Percentiles rank a stretch among this genome's conserved stretches.
These are phyloP conservation scores for Backusella psychrophila DNA, from an alignment of 192 early-diverging fungal genomes.

Conservation along the genomic window DNA sequence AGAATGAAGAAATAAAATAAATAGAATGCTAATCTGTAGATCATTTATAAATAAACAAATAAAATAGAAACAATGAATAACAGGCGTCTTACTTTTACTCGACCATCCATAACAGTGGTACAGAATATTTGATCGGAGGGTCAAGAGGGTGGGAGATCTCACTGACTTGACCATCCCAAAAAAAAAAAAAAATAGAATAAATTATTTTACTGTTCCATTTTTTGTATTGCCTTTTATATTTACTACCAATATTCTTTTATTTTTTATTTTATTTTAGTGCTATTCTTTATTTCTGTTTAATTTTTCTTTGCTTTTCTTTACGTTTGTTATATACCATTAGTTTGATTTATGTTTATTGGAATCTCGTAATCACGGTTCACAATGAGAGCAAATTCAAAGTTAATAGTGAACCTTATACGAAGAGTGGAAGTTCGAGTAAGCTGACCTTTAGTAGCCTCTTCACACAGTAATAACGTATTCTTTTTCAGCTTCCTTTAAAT, in stretches of 20 bases:
- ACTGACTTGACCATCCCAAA: neutral
- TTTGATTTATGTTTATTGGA: neutral
- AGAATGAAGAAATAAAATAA: neutral
- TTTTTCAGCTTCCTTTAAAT: slow-evolving; percentile 19
- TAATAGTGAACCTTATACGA: slow-evolving; percentile 26
- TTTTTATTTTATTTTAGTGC: neutral
- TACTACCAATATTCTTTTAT: neutral
- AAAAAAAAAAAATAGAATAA: neutral
- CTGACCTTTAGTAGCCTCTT: neutral
- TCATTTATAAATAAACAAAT: neutral
- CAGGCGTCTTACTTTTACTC: neutral
- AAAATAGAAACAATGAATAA: too few species aligned
- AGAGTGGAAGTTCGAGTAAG: slow-evolving; percentile 27
- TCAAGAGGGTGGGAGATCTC: neutral
- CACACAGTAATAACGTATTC: neutral
- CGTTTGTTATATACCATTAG: neutral
- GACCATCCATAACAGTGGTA: neutral
- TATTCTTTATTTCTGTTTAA: neutral
- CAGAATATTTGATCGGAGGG: neutral
- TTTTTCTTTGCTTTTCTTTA: neutral
- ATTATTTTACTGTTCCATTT: neutral
- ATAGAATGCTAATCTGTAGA: neutral
- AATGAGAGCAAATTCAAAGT: slow-evolving; percentile 25
- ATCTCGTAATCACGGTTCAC: neutral
- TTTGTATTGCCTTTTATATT: neutral